Conservation (phyloP, 805 yeast genomes). For the Kurtzmaniella cleridarum region DNA sequence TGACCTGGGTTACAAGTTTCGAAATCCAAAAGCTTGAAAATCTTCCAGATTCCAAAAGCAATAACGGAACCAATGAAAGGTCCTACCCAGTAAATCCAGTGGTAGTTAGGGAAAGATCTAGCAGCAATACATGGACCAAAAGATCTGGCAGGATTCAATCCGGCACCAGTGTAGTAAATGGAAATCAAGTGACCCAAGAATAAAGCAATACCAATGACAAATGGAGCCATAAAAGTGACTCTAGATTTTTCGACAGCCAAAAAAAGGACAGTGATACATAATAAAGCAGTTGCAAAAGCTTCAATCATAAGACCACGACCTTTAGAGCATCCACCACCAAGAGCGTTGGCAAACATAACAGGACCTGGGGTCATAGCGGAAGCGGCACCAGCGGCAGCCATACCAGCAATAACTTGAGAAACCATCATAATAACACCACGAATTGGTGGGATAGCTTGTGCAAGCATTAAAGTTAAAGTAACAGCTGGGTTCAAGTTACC, state of each 20-base stretch:
- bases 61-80: conserved; percentile 69
- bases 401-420: conserved; percentile 76
- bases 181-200: conserved; percentile 78
- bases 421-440: conserved; percentile 63
- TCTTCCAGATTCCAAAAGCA: conserved; percentile 63
- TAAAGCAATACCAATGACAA: conserved; percentile 76
- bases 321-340: conserved; percentile 69
- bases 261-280: conserved; percentile 73
- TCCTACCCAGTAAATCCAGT: conserved; percentile 93
- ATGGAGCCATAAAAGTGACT: conserved; percentile 74
- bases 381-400: conserved; percentile 91
- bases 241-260: conserved; percentile 79
- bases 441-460: conserved; percentile 67
- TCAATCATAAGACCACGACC: conserved; percentile 77
- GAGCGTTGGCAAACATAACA: conserved; percentile 61
- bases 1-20: conserved; percentile 67
- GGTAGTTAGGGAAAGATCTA: conserved; percentile 69
- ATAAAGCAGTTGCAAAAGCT: conserved; percentile 69
- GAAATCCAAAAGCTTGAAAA: conserved; percentile 61
- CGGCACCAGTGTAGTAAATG: conserved; percentile 85
- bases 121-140: conserved; percentile 80
- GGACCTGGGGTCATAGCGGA: conserved; percentile 80
- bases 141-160: conserved; percentile 86
- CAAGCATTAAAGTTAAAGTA: conserved; percentile 64
- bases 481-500: conserved; percentile 91